Conservation (phyloP, 257 asterid genomes). For the Misopates orontium region DNA sequence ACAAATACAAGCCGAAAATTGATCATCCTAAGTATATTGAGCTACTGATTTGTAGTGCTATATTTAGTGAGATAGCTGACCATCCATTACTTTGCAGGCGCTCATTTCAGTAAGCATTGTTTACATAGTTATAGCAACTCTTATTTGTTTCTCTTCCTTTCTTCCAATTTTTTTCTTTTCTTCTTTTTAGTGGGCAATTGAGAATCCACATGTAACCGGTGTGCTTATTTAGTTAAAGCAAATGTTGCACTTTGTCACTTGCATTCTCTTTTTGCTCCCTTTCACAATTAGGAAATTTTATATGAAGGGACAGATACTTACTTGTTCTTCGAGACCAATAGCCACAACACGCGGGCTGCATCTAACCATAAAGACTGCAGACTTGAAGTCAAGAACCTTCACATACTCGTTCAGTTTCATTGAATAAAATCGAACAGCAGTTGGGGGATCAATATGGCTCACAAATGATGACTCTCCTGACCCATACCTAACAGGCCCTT, state of each 20-base stretch:
- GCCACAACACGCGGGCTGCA: slow-evolving; percentile 69
- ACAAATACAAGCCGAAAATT: slow-evolving; percentile 9
- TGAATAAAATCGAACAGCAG: slow-evolving; percentile 67
- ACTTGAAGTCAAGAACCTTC: slow-evolving; percentile 57
- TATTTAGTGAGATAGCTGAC: background rate
- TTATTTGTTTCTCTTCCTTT: too few species aligned
- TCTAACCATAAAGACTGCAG: slow-evolving; percentile 68
- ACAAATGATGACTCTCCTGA: slow-evolving; percentile 40
- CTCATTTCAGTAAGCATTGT: background rate
- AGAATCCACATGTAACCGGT: background rate
- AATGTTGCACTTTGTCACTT: background rate
- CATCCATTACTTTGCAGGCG: background rate
- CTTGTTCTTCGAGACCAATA: slow-evolving; percentile 79
- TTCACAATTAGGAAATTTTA: slow-evolving; percentile 1
- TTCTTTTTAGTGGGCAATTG: too few species aligned
- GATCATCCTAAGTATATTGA: slow-evolving; percentile 11
- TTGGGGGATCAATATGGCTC: slow-evolving; percentile 49
- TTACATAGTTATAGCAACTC: too few species aligned
- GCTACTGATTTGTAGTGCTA: slow-evolving; percentile 11
- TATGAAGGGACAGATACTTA: slow-evolving; percentile 30
- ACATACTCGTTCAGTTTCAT: slow-evolving; percentile 59
- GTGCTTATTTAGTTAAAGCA: background rate
- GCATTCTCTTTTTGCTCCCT: background rate
- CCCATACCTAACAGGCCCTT: slow-evolving; percentile 39
- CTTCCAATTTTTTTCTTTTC: too few species aligned